Conservation (phyloP, 2,329 filamentous ascomycete genomes). For the Xylaria sp. region DNA sequence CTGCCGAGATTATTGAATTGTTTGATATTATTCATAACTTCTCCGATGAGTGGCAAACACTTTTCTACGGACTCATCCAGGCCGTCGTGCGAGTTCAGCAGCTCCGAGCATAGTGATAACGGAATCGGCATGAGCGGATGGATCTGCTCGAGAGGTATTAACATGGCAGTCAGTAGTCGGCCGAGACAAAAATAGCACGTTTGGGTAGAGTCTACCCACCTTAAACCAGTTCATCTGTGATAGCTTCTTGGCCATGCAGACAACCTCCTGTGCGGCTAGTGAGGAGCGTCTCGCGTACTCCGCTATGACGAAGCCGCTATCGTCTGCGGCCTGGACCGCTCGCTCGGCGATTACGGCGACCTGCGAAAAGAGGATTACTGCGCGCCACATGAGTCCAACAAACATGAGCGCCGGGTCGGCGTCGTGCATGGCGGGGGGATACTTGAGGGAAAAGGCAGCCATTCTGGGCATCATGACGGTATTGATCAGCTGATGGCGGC, state of each 20-base stretch:
- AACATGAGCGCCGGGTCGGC: constrained; percentile 24
- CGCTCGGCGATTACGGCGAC: constrained; percentile 16
- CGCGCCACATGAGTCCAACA: constrained; percentile 24
- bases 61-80: constrained; percentile 21
- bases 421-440: constrained; percentile 20
- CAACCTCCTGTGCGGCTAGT: constrained; percentile 24
- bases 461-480: constrained; percentile 22
- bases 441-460: constrained; percentile 20
- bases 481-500: constrained; percentile 20
- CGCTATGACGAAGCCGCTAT: constrained; percentile 15
- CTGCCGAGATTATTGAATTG: constrained; percentile 25
- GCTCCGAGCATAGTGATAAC: constrained; percentile 23
- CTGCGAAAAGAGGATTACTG: constrained; percentile 22
- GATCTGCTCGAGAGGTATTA: not conserved
- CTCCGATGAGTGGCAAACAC: constrained; percentile 6
- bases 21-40: constrained; percentile 25
- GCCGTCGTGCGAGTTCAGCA: constrained; percentile 18
- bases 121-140: constrained; percentile 27
- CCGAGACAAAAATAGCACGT: not conserved
- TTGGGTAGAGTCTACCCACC: not conserved
- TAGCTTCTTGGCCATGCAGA: constrained; percentile 20
- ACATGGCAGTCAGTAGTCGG: not conserved
- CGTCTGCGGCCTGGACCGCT: constrained; percentile 12
- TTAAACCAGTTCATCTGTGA: constrained; percentile 29
- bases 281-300: constrained; percentile 23